Base-by-base conservation (phyloP, 176 grass and related monocot genomes). In the Typha latifolia region DNA sequence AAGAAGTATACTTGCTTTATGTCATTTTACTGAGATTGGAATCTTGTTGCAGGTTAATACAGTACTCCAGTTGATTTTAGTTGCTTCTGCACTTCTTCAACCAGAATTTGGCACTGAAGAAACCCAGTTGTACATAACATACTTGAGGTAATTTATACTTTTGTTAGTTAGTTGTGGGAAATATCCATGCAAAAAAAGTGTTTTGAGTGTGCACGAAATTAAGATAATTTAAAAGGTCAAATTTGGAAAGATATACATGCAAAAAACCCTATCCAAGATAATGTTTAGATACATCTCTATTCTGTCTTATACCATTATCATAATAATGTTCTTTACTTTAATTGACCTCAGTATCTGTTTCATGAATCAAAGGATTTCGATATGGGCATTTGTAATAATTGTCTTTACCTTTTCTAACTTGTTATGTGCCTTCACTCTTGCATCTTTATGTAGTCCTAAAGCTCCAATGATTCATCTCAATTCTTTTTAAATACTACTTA, bases 51-150 rank as follows among this genome's bases (percentile, higher is more conserved):
- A 96, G 88, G 85, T 90, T 48, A 97, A 97, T 69, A 90, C 88
- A 51, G 93, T 86, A 31, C 80, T 97, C 72, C 88, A 96, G 72
- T 81, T 96, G 73, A 80, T 96, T 62, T 82, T 96, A 80, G 88
- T 97, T 76, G 93, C 85, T 10, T 65, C 70, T 67, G 93, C 83
- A 31, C 83, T 92, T 62, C 85, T 97, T 70, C 93, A 97, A 85
- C 93, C 88, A 70, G 88, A 92, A 80, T 84, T 89, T 52, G 93
- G 93, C 49, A 86, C 78, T 55, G 81, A 84, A 66, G 81, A 84
- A 61, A 92, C 93, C 47, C 83, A 87, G 24, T 66, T 77, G 62
- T 86, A 96, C 47, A 71, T 91, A 57, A 78, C 80, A 72, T 74
- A 82, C 34, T 70, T 96, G 78, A 81, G 88, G 88, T 92, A 21